Conservation (phyloP, 148 eudicot genomes). For the Rhododendron ferrugineum region DNA sequence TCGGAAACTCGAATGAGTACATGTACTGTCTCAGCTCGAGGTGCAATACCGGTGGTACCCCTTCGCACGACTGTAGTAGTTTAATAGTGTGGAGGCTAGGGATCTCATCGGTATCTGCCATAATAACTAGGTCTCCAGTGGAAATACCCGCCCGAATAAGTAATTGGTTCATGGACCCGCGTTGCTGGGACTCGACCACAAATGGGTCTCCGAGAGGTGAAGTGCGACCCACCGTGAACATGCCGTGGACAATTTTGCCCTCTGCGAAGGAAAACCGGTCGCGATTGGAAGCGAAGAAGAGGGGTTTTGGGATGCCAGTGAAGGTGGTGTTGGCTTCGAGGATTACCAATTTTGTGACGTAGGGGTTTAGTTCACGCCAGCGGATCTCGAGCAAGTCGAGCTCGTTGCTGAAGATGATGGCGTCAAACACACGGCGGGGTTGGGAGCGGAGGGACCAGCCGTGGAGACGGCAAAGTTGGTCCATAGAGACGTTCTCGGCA, state of each 20-base stretch:
- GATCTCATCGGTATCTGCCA: constrained; percentile 84
- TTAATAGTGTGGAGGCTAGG: constrained; percentile 75
- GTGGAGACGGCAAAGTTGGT: constrained; percentile 64
- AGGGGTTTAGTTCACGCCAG: constrained; percentile 76
- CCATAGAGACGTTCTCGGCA: constrained; percentile 81
- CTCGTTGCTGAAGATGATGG: constrained; percentile 77
- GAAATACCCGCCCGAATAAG: constrained; percentile 54
- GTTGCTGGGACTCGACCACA: constrained; percentile 51
- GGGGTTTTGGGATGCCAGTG: constrained; percentile 80
- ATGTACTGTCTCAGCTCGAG: constrained; percentile 67
- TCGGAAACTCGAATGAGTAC: constrained; percentile 90
- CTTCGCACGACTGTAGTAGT: constrained; percentile 84
- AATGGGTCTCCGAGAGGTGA: constrained; percentile 45
- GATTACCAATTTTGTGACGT: constrained; percentile 68
- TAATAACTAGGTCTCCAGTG: constrained; percentile 62
- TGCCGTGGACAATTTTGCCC: constrained; percentile 46
- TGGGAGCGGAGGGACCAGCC: constrained; percentile 70
- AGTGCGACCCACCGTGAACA: constrained; percentile 41
- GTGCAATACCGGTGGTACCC: constrained; percentile 56
- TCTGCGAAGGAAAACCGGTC: constrained; percentile 57
- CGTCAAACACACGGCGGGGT: constrained; percentile 77
- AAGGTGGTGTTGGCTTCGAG: constrained; percentile 82
- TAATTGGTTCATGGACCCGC: constrained; percentile 55
- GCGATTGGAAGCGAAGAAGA: constrained; percentile 47
- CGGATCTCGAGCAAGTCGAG: constrained; percentile 78